Evolutionary conservation across 2,329 filamentous ascomycete genomes (phyloP), one percentile per base, ranked within the genome.

Genomic region (Aspergillus floridensis): DNA sequence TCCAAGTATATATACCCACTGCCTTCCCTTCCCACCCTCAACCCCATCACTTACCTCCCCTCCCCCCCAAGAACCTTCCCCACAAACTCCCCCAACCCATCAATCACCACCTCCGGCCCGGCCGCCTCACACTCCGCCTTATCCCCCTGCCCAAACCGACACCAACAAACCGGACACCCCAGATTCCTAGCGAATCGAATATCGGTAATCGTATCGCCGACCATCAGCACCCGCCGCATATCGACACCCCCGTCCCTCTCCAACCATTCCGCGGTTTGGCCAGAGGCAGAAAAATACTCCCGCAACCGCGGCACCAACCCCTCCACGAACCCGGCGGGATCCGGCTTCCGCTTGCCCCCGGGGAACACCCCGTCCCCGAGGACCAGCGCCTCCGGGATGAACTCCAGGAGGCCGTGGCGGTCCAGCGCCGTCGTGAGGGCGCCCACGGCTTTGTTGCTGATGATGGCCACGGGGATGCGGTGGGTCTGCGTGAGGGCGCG

Each of bases 391-490:
- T 61, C 59, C 3, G 53, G 49, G n/a, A 65, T 51, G 11, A 55
- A 53, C 0, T 31, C 52, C 12, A 29, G 22, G 29, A 65, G 22
- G 3, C 32, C 57, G 21, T 44, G 31, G 24, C 49, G 24, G 44
- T 55, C 29, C 57, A 64, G 19, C 7, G 60, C 59, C 5, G 56
- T 49, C 41, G 59, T 63, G 7, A 70, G 61, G 0, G 66, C 63
- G 0, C 57, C 59, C 3, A 66, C 62, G 2, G 57, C 63, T 49
- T 70, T 70, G 32, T 70, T 70, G 35, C 66, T 70, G 8, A 70
- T 59, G 41, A 70, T 68, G 0, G 65, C 63, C 31, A 67, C 57
- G 29, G 63, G 62, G 8, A 69, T 49, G 1, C 59, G 47, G 7
- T 46, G 58, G 3, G 49, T 38, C 5, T 49, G 44, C 14, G 56